Base-by-base conservation (phyloP, 2,329 filamentous ascomycete genomes). In the Helicocarpus griseus region DNA sequence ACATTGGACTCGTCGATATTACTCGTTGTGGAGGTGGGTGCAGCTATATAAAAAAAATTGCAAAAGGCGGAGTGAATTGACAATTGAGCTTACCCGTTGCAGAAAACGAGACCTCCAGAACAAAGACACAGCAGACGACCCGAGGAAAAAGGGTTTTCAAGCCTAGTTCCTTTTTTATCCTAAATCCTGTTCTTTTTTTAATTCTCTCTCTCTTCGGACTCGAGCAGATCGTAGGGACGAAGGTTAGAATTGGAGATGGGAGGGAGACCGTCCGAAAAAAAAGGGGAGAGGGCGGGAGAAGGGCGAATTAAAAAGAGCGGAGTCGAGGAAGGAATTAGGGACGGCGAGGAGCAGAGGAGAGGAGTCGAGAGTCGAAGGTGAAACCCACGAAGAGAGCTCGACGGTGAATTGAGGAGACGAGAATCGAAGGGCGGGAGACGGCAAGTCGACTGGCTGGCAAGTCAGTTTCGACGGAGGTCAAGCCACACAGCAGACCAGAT, bases 401-500 rank as follows among this genome's bases (percentile, higher is more conserved):
- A 51, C 40, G 35, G n/a, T 19, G 46, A 43, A 22, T 48, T 50
- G 14, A 43, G 61, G 63, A 68, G 64, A 61, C n/a, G 57, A 61
- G 60, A 62, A 62, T 60, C 57, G 57, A 61, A 60, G 54, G 60
- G 59, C 58, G 57, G 59, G 63, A 59, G 59, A 62, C 47, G 55
- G 55, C 57, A 55, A 57, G 60, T 59, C 57, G 54, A 65, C 58
- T 52, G 48, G 53, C 24, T 55, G 54, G 57, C 54, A 60, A 60
- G n/a, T n/a, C n/a, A n/a, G n/a, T n/a, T n/a, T 58, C 63, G 31
- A 46, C 39, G 35, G 13, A 29, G 22, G 26, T 26, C 22, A 47
- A n/a, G 29, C 48, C 60, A 61, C 60, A 59, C 60, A 56, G 61
- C 55, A 60, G 60, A 65, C 62, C 63, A 63, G 14, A 60, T 63